Percentiles rank a stretch among this genome's conserved stretches.
phyloP scores from a whole-genome alignment of 331 rosid genomes.

The Pyracantha coccinea region DNA sequence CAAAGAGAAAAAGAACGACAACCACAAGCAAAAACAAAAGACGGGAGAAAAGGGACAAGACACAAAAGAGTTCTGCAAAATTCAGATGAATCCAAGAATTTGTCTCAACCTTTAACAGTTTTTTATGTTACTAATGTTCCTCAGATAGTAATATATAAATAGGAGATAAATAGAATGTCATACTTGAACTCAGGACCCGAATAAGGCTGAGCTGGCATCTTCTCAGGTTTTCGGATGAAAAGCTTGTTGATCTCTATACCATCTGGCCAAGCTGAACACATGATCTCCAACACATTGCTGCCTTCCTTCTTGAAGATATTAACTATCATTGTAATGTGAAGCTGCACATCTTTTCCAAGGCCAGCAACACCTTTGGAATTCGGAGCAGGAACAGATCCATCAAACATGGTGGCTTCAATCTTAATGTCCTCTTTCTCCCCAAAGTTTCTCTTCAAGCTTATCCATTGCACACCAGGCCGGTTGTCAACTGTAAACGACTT shows the following conservation, averaged over 20 bases:
- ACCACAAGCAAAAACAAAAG: neutral
- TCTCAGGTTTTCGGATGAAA: slow-evolving; percentile 19
- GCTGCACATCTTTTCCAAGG: slow-evolving; percentile 41
- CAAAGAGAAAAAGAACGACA: neutral
- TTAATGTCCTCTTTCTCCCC: slow-evolving; percentile 50
- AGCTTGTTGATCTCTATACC: slow-evolving; percentile 47
- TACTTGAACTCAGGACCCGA: slow-evolving; percentile 75
- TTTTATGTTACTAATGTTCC: neutral
- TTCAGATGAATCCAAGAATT: neutral
- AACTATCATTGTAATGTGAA: slow-evolving; percentile 58
- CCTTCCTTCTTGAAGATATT: slow-evolving; percentile 52
- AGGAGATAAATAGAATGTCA: slow-evolving; percentile 1
- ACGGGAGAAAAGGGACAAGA: neutral
- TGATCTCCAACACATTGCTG: slow-evolving; percentile 43
- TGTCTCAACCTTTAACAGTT: neutral
- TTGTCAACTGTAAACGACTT: slow-evolving; percentile 51
- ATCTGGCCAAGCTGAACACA: slow-evolving; percentile 87
- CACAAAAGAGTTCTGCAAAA: neutral
- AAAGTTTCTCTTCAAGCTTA: slow-evolving; percentile 48
- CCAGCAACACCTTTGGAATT: slow-evolving; percentile 21
- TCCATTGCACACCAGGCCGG: slow-evolving; percentile 72
- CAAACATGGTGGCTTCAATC: slow-evolving; percentile 77
- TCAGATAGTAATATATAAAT: neutral
- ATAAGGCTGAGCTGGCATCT: slow-evolving; percentile 45
- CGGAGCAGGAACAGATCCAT: slow-evolving; percentile 45